These are phyloP conservation scores for Aspergillus candidus DNA, from an alignment of 2,329 filamentous ascomycete species.

Conservation along the genomic window DNA sequence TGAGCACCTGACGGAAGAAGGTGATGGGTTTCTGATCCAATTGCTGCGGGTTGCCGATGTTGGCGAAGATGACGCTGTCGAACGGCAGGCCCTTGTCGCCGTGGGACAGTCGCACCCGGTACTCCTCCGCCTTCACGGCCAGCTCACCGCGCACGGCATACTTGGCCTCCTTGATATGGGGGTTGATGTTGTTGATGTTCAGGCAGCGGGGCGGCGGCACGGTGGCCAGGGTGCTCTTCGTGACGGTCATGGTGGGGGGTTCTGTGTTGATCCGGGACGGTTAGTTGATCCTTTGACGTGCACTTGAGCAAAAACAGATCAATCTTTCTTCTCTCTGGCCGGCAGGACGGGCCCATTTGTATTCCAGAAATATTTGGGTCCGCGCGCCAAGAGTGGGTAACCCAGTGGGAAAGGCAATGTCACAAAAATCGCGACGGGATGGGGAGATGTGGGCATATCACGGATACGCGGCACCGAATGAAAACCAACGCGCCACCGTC, in stretches of 20 bases:
- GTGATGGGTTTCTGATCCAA: slow-evolving; percentile 98
- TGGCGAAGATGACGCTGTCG: slow-evolving; percentile 85
- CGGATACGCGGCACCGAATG: no score
- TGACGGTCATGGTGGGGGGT: slow-evolving; percentile 19
- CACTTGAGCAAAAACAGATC: background rate
- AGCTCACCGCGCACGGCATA: slow-evolving; percentile 97
- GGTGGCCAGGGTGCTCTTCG: slow-evolving; percentile 42
- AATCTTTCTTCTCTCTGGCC: no score
- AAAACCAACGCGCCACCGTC: no score
- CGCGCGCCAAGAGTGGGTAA: no score
- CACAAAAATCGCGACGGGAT: no score
- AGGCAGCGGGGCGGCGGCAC: slow-evolving; percentile 46
- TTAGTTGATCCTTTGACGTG: slow-evolving; percentile 6
- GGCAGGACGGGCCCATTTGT: no score
- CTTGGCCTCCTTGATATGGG: slow-evolving; percentile 75
- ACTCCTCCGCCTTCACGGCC: slow-evolving; percentile 86
- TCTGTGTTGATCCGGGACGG: slow-evolving; percentile 15
- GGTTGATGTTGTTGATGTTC: slow-evolving; percentile 85
- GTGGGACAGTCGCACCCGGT: slow-evolving; percentile 63
- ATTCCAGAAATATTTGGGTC: no score
- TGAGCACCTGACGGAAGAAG: slow-evolving; percentile 96
- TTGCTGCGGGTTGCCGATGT: slow-evolving; percentile 98
- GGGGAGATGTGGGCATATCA: no score
- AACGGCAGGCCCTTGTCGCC: slow-evolving; percentile 64
- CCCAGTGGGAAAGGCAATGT: no score